Evolutionary conservation across 2,329 filamentous ascomycete species (phyloP), one percentile per base, ranked within the genome.

Genomic region (Elsinoe fawcettii): DNA sequence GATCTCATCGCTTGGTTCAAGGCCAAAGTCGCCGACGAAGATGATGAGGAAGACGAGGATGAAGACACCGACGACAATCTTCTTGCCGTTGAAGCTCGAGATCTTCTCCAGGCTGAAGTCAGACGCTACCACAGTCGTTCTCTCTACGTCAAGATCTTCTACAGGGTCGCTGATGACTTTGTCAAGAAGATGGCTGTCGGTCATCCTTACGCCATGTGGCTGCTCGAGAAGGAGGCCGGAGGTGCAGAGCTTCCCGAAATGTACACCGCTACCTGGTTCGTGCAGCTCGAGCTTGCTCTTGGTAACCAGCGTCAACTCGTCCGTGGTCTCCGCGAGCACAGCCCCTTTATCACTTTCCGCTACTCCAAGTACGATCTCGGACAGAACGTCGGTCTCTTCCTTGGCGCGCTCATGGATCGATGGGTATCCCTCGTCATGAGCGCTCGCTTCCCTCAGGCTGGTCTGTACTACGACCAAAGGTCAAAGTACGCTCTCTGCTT

Each of bases 311-410:
- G 74, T 37, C 77, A 77, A 58, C 74, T 77, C 2, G 77, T 80
- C 59, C 79, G 80, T 61, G 79, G 79, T 2, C 75, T 81, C 14
- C 71, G 75, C 23, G 70, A 81, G 14, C 79, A 82, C 65, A 81
- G 78, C 61, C 76, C 77, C 1, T 81, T 81, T 62, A 76, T 81
- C 23, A 78, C 80, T 60, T 81, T 78, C 77, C 75, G 79, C n/a
- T 78, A 79, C 59, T 77, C 78, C 5, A 77, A 76, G 36, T 73
- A 78, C 58, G 79, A 81, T 58, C 73, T 81, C 25, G 77, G 76
- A 27, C 80, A 77, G 59, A 78, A 77, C 25, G 69, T 81, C 18
- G 66, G 80, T 1, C 80, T 80, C 66, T 81, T 81, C 59, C 63
- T 81, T 8, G 70, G 80, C 34, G 79, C 79, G 5, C 73, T 81